Base-by-base conservation (phyloP, 2,329 filamentous ascomycete species). In the Pseudopyrenochaeta lycopersici region DNA sequence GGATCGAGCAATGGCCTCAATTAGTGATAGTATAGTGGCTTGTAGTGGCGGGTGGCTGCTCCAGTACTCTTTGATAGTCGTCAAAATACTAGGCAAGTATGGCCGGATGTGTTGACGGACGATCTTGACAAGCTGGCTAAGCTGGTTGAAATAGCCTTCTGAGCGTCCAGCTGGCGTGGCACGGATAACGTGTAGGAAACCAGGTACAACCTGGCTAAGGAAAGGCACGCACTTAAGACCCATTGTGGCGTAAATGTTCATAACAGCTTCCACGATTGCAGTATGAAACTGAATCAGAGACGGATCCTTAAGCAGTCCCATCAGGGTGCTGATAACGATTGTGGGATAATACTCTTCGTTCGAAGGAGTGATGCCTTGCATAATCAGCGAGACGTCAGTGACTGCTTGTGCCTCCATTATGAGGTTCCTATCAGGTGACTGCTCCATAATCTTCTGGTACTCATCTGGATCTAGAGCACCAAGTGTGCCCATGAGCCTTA, bases 291-390 rank as follows among this genome's bases (percentile, higher is more conserved):
- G 91, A 11, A 89, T 86, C 4, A 99, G 82, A 0, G 95, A 98
- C 21, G 88, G 88, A 65, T 99, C 95, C 68, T 94, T 96, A 31
- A 99, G 79, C 62, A 99, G 93, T 51, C 92, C 89, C 68, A 99
- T 87, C 10, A 99, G 84, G 1, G 95, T 96, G 68, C 97, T 97
- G 72, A 99, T 97, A 41, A 97, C 95, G 15, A 99, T 92, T 0
- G 95, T 99, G 0, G 95, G 95, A 71, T 97, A 99, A 76, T 99
- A 99, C 68, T 99, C 95, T 71, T 99, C 97, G 70, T 91, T 97
- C 0, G 94, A 98, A 0, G 95, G 96, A 0, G 93, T 98, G 35
- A 97, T 82, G 12, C 96, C 95, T 36, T 91, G 92, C 94, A 99
- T 99, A 83, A 99, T 98, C 27, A 99, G 83, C 3, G 93, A 95